Percentiles rank a stretch among this genome's conserved stretches.
Conservation (phyloP, 1,139 yeast species). For the Pichia terricola region DNA sequence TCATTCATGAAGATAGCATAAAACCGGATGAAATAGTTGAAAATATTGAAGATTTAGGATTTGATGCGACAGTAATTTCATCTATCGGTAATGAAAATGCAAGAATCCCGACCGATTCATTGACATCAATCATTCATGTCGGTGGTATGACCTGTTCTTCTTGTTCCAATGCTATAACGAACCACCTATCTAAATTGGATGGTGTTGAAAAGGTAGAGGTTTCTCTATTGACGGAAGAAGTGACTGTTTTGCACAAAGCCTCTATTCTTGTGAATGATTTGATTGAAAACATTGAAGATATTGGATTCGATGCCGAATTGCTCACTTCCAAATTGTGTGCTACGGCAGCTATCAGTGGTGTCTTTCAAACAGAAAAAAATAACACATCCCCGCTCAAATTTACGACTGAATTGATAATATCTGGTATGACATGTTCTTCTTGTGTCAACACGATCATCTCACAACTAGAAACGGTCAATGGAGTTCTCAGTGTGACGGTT, state of each 20-base stretch:
- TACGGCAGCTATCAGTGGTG: neutral
- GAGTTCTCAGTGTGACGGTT: slow-evolving; percentile 43
- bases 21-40: slow-evolving; percentile 29
- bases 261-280: slow-evolving; percentile 25
- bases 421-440: slow-evolving; percentile 85
- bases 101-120: neutral
- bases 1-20: slow-evolving; percentile 31
- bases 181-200: slow-evolving; percentile 35
- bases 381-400: too few species aligned
- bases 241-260: slow-evolving; percentile 40
- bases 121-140: slow-evolving; percentile 13
- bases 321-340: slow-evolving; percentile 1
- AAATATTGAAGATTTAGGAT: slow-evolving; percentile 63
- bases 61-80: slow-evolving; percentile 29
- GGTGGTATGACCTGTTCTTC: slow-evolving; percentile 87
- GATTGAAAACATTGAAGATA: slow-evolving; percentile 54
- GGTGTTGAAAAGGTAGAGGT: slow-evolving; percentile 50
- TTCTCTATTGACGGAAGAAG: slow-evolving; percentile 69
- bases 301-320: slow-evolving; percentile 50
- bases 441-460: slow-evolving; percentile 60
- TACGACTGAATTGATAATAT: slow-evolving; percentile 23
- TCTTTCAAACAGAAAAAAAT: neutral
- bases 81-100: neutral
- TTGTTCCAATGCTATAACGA: slow-evolving; percentile 58
- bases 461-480: slow-evolving; percentile 38